Evolutionary conservation across 164 flowering plant genomes (phyloP), one percentile per base, ranked within the genome.

Genomic region (Taxillus chinensis): DNA sequence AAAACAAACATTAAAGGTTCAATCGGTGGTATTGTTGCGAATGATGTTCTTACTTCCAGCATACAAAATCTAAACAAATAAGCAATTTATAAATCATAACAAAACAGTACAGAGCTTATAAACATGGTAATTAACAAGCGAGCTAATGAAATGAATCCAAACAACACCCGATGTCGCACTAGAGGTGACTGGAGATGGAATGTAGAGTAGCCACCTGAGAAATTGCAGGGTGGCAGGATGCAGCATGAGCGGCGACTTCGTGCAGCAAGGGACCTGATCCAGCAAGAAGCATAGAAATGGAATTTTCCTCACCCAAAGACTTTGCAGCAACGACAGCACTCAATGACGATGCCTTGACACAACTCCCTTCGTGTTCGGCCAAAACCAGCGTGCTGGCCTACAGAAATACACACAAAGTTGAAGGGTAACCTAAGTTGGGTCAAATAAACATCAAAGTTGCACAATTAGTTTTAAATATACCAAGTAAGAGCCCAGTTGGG

Each of bases 281-380:
- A 54, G 95, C 92, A 71, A 92, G 73, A 53, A 89, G 70, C 67
- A 92, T 3, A 16, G 96, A 85, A 68, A 92, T 70, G 9, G 86
- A 68, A 69, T 79, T 80, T 58, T 74, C 85, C 43, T 75, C 75
- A 17, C 82, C 63, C 27, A 89, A 62, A 41, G 75, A 69, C 53
- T 75, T 72, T n/a, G 98, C 92, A 72, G 98, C 98, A 57, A 71
- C 79, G 46, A 92, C 74, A 3, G 98, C 90, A 79, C 86, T 80
- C 60, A 89, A 5, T 3, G 88, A 75, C 52, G 81, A 71, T 42
- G 81, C 55, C 64, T 81, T 89, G 60, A 92, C 59, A 10, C 65
- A 62, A 8, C 96, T 92, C 38, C 82, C 81, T 67, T 89, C 95
- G 66, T 84, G 90, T 66, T 92, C 96, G 14, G 83, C 96, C 62